These are phyloP conservation scores for Stevia rebaudiana DNA, from an alignment of 140 eudicot species.

Conservation along the genomic window DNA sequence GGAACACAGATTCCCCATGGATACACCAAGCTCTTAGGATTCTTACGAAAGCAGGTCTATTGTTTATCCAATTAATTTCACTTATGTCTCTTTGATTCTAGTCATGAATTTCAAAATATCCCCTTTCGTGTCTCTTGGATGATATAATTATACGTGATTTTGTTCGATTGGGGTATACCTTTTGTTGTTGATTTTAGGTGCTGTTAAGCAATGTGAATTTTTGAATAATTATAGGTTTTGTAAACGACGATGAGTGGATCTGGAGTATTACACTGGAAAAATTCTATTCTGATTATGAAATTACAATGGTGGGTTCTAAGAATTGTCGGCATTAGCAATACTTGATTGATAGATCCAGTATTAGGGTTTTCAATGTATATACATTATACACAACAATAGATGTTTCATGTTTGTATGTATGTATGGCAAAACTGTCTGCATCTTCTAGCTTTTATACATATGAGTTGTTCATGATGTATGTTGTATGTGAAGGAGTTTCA, in stretches of 20 bases:
- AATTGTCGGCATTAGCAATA: neutral
- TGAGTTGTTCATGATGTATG: neutral
- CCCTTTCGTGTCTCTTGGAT: neutral
- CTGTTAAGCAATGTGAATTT: neutral
- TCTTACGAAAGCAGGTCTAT: slow-evolving; percentile 75
- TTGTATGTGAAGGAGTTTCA: neutral
- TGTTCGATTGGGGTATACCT: neutral
- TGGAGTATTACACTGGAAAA: neutral
- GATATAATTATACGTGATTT: neutral
- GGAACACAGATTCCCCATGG: slow-evolving; percentile 44
- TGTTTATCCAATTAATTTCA: neutral
- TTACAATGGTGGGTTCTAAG: neutral
- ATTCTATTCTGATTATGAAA: neutral
- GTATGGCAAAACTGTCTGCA: neutral
- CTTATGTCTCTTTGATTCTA: neutral
- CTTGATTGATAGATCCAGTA: neutral
- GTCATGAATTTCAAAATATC: neutral
- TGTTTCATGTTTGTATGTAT: neutral
- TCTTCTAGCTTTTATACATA: neutral
- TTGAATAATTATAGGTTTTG: slow-evolving; percentile 18
- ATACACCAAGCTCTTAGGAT: slow-evolving; percentile 77
- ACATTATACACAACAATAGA: neutral
- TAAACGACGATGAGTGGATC: slow-evolving; percentile 8
- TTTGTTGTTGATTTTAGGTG: neutral
- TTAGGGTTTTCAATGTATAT: neutral